Evolutionary conservation across 2,329 filamentous ascomycete species (phyloP).

Genomic region (Shiraia bambusicola): DNA sequence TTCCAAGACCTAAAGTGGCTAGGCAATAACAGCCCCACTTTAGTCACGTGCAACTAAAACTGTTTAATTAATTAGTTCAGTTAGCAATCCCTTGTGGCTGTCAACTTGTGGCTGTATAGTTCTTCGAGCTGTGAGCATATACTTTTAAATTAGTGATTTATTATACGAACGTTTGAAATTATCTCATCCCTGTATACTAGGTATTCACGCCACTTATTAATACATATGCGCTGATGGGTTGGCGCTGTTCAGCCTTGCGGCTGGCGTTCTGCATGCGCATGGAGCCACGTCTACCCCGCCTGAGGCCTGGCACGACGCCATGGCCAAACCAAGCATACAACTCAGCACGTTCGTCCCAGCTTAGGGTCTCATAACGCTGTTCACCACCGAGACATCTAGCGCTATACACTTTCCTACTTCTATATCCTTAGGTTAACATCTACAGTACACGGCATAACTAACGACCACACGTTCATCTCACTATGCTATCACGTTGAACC

Average conservation of each 20-base stretch:
- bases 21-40: too few species aligned
- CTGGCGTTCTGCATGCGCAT: constrained; percentile 2
- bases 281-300: constrained; percentile 1
- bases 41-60: too few species aligned
- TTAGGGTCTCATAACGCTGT: background rate
- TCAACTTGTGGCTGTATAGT: too few species aligned
- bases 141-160: too few species aligned
- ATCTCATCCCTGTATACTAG: too few species aligned
- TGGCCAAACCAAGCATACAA: constrained; percentile 1
- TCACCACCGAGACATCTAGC: background rate
- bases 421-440: background rate
- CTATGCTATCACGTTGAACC: background rate
- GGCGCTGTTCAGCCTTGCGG: constrained; percentile 1
- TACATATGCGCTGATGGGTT: too few species aligned
- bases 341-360: background rate
- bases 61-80: too few species aligned
- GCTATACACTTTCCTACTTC: background rate
- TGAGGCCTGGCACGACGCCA: background rate
- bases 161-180: too few species aligned
- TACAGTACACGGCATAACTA: background rate
- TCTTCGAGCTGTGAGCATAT: too few species aligned
- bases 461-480: background rate
- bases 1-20: too few species aligned
- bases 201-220: too few species aligned
- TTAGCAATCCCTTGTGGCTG: too few species aligned